These are phyloP conservation scores for Nannochloris sp. DNA, from an alignment of 139 green algal species.

Conservation along the genomic window DNA sequence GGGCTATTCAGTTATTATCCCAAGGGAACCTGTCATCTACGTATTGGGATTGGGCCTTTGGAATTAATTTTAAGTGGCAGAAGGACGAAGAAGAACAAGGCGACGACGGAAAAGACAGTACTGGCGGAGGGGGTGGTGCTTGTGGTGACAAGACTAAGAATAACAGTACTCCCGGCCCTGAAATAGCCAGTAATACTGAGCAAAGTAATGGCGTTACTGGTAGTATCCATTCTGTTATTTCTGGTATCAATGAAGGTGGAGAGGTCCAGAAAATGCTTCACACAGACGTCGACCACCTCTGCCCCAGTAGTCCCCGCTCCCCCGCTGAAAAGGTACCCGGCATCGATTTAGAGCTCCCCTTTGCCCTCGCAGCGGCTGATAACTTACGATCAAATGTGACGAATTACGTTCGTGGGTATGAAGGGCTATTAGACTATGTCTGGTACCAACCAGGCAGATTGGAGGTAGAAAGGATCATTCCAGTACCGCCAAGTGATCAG, in stretches of 20 bases:
- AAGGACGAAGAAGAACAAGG: slow-evolving; percentile 28
- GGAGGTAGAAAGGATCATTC: slow-evolving; percentile 28
- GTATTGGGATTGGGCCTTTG: slow-evolving; percentile 78
- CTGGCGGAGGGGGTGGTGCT: slow-evolving; percentile 10
- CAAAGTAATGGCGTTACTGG: slow-evolving; percentile 2
- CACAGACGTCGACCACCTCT: slow-evolving; percentile 2
- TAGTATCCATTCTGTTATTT: not conserved
- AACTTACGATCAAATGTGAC: slow-evolving; percentile 59
- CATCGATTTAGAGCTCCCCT: slow-evolving; percentile 45
- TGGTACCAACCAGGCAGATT: slow-evolving; percentile 37
- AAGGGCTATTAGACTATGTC: slow-evolving; percentile 76
- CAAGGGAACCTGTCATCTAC: slow-evolving; percentile 44
- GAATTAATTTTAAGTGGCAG: slow-evolving; percentile 61
- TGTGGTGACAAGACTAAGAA: slow-evolving; percentile 7
- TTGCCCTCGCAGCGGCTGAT: slow-evolving; percentile 43
- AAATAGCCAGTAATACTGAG: no score
- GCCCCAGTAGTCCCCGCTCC: not conserved
- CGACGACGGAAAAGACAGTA: slow-evolving; percentile 29
- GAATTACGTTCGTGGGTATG: slow-evolving; percentile 81
- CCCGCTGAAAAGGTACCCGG: slow-evolving; percentile 19
- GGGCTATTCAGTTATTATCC: slow-evolving; percentile 73
- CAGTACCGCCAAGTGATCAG: slow-evolving; percentile 39
- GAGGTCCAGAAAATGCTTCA: slow-evolving; percentile 27
- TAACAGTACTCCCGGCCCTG: no score
- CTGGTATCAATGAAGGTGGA: not conserved